Percentiles rank a stretch among this genome's conserved stretches.
Evolutionary conservation across 1,139 yeast genomes (phyloP).

Genomic region (Yamadazyma membranifaciens): DNA sequence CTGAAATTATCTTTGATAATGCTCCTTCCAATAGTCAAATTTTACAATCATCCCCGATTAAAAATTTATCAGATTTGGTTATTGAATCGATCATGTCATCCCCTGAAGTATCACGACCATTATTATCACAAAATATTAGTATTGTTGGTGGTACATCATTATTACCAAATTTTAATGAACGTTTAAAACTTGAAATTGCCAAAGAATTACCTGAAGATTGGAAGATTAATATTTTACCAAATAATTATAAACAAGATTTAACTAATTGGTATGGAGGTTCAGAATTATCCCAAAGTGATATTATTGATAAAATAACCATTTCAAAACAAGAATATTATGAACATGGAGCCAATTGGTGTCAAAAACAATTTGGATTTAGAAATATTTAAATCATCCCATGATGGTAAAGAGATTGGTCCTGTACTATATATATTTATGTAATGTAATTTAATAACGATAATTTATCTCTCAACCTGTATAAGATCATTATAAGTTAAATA

Average conservation of each 20-base stretch:
- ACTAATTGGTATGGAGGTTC: conserved; percentile 45
- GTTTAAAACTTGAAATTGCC: conserved; percentile 61
- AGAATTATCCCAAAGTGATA: conserved; percentile 50
- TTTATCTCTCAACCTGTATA: conserved; percentile 21
- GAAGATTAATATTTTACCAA: conserved; percentile 24
- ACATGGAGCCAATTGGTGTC: conserved; percentile 81
- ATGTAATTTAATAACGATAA: background rate
- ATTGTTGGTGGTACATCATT: conserved; percentile 82
- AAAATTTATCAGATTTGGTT: conserved; percentile 71
- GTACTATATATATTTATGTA: conserved; percentile 1
- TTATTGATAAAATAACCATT: conserved; percentile 56
- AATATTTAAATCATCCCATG: conserved; percentile 20
- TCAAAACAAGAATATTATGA: conserved; percentile 81
- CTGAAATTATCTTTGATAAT: conserved; percentile 59
- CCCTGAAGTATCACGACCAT: conserved; percentile 74
- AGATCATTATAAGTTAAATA: conserved; percentile 76
- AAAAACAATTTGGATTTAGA: conserved; percentile 69
- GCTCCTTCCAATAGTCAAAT: conserved; percentile 26
- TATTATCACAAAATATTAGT: conserved; percentile 75
- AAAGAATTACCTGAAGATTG: conserved; percentile 69
- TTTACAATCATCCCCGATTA: conserved; percentile 57
- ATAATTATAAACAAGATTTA: conserved; percentile 23
- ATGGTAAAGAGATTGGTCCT: background rate
- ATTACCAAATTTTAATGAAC: conserved; percentile 60
- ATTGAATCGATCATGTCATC: conserved; percentile 67